Evolutionary conservation across 78 protist species (phyloP), one percentile per base, ranked within the genome.

Genomic region (Chrysochromulina tobinii): DNA sequence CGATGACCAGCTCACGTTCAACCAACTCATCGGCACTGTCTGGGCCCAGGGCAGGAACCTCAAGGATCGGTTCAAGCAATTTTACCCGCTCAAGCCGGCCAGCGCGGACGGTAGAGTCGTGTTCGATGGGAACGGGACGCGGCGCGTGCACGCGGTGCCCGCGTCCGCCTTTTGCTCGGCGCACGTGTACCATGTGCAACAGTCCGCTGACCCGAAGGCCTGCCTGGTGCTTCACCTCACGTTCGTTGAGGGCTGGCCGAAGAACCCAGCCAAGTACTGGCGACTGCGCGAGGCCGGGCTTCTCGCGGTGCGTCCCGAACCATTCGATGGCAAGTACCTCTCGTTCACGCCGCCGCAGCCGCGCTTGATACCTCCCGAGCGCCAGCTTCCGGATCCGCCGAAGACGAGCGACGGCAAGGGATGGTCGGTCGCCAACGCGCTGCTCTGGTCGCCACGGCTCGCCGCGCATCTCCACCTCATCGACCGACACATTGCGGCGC

Each of bases 151-250:
- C 57, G 83, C 83, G 7, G 4, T 75, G 57, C 83, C 54, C 18
- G 83, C 58, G 4, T 2, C 4, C 57, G 11, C 1, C 18, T 2
- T 75, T 57, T 75, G 83, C 83, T 75, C 83, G 54, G 83, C 58
- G 25, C 83, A 50, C 59, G 57, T 18, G 12, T 75, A 50, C 83
- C 58, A 50, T 57, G 25, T 75, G 27, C 57, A 50, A 27, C 83
- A 75, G 23, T 9, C 20, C 7, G 51, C 83, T 3, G 58, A 50
- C 7, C 20, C 58, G 51, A 2, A 23, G 27, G 57, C 25, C 57
- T 75, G 83, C 83, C 54, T 75, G 25, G 83, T 50, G 83, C 83
- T 75, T 21, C 83, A 75, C 57, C 23, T 75, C 27, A 75, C 83
- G 15, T 75, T 75, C 57, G 83, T 75, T 12, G 83, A 75, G 79